A percentile compares a stretch with the other conserved stretches of the same genome.
Evolutionary conservation across 2,329 filamentous ascomycete species (phyloP).

Genomic region (Penicillium concentricum): DNA sequence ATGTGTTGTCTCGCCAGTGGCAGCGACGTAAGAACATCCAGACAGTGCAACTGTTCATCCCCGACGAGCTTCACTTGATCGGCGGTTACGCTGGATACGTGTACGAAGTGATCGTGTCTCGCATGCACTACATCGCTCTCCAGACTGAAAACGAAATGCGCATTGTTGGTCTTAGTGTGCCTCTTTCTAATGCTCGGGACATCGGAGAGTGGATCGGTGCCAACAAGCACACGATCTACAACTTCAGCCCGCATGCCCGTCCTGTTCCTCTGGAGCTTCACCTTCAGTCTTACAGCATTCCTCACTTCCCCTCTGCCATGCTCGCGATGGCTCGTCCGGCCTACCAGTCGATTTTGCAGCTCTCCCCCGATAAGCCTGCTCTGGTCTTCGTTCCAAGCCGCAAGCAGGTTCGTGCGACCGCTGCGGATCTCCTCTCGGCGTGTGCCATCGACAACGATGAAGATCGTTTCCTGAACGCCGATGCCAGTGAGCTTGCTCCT

Average conservation of each 20-base stretch:
- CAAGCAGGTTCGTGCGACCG: slow-evolving; percentile 87
- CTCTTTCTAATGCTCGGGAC: slow-evolving; percentile 87
- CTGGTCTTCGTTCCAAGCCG: slow-evolving; percentile 89
- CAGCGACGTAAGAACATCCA: slow-evolving; percentile 94
- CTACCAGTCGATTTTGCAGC: slow-evolving; percentile 82
- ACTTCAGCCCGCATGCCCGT: slow-evolving; percentile 91
- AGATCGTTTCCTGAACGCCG: slow-evolving; percentile 86
- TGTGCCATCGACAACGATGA: slow-evolving; percentile 88
- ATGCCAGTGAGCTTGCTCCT: slow-evolving; percentile 76
- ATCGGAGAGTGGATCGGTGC: slow-evolving; percentile 98
- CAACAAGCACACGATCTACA: slow-evolving; percentile 97
- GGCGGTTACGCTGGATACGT: slow-evolving; percentile 83
- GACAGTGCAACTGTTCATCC: slow-evolving; percentile 84
- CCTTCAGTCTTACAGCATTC: slow-evolving; percentile 91
- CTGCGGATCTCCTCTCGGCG: slow-evolving; percentile 81
- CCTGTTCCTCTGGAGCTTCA: slow-evolving; percentile 89
- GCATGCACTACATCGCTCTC: slow-evolving; percentile 93
- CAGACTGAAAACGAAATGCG: slow-evolving; percentile 82
- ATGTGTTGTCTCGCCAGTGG: slow-evolving; percentile 93
- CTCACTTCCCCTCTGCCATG: slow-evolving; percentile 97
- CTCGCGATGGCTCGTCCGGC: slow-evolving; percentile 96
- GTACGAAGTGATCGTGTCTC: slow-evolving; percentile 95
- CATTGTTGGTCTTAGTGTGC: slow-evolving; percentile 86
- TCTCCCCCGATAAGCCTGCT: slow-evolving; percentile 84
- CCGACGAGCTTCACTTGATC: slow-evolving; percentile 91